Conservation (phyloP, 306 rosid species). For the Glycine soja region DNA sequence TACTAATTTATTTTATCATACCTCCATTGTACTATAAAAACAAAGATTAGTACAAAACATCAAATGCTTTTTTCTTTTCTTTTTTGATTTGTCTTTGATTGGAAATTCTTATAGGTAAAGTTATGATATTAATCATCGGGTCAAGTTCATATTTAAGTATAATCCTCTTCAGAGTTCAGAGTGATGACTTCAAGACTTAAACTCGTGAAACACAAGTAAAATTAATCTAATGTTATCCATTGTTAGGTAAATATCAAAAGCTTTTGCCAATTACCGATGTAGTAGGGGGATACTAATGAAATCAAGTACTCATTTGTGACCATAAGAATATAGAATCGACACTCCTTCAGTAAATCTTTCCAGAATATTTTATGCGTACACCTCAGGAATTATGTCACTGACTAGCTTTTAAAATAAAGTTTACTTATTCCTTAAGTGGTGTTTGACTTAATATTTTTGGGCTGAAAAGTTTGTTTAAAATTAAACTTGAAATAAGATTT, state of each 20-base stretch:
- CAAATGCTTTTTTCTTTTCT: not conserved
- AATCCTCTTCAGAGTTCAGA: not conserved
- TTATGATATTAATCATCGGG: not conserved
- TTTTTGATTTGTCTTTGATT: not conserved
- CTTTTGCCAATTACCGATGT: not conserved
- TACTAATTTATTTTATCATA: not conserved
- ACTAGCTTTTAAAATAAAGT: not conserved
- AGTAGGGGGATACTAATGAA: no score
- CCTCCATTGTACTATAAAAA: conserved; percentile 4
- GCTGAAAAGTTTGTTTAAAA: not conserved
- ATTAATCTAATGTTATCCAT: not conserved
- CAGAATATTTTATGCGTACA: not conserved
- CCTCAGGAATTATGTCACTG: not conserved
- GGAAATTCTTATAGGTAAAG: not conserved
- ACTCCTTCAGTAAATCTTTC: not conserved
- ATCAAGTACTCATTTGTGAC: not conserved
- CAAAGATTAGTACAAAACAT: not conserved
- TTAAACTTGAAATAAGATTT: not conserved
- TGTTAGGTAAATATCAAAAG: not conserved
- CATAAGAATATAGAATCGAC: not conserved
- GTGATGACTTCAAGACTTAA: not conserved
- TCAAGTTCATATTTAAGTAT: not conserved
- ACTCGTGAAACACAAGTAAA: not conserved
- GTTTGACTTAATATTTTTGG: not conserved
- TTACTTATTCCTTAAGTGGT: not conserved